These are phyloP conservation scores for Apostasia shenzhenica DNA, from an alignment of 106 monocot genomes.

Conservation along the genomic window DNA sequence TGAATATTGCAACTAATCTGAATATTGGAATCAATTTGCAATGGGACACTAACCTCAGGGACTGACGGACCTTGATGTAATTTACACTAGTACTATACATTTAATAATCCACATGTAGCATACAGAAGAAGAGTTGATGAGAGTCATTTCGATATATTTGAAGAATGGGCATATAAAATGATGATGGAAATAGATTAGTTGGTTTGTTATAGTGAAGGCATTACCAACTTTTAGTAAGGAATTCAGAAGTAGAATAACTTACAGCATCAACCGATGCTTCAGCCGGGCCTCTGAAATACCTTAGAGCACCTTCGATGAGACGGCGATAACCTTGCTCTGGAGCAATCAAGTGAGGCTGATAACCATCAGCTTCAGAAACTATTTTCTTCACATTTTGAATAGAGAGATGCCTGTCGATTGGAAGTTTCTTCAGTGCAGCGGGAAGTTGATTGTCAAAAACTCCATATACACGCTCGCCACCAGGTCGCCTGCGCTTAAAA, in stretches of 20 bases:
- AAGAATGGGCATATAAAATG: too few species aligned
- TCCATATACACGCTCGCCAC: slow-evolving; percentile 71
- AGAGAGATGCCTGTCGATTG: slow-evolving; percentile 54
- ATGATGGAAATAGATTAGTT: too few species aligned
- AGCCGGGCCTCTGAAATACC: slow-evolving; percentile 55
- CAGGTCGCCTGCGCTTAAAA: slow-evolving; percentile 42
- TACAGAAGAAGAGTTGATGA: background rate
- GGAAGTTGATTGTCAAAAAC: slow-evolving; percentile 78
- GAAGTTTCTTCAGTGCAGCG: slow-evolving; percentile 57
- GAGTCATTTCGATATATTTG: too few species aligned
- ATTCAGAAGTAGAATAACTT: slow-evolving; percentile 11
- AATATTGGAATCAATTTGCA: too few species aligned
- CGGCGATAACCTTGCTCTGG: slow-evolving; percentile 78
- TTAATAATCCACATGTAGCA: background rate
- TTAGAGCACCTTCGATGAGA: slow-evolving; percentile 50
- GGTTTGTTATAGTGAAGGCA: background rate
- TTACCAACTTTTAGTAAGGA: background rate
- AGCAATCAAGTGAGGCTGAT: slow-evolving; percentile 76
- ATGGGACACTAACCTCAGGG: background rate
- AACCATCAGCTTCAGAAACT: slow-evolving; percentile 68
- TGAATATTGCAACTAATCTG: too few species aligned
- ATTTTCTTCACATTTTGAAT: slow-evolving; percentile 71
- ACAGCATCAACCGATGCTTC: slow-evolving; percentile 73
- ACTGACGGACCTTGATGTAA: background rate
- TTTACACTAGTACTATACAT: background rate